phyloP scores from a whole-genome alignment of 768 basidiomycete genomes.

The Dioszegia hungarica region DNA sequence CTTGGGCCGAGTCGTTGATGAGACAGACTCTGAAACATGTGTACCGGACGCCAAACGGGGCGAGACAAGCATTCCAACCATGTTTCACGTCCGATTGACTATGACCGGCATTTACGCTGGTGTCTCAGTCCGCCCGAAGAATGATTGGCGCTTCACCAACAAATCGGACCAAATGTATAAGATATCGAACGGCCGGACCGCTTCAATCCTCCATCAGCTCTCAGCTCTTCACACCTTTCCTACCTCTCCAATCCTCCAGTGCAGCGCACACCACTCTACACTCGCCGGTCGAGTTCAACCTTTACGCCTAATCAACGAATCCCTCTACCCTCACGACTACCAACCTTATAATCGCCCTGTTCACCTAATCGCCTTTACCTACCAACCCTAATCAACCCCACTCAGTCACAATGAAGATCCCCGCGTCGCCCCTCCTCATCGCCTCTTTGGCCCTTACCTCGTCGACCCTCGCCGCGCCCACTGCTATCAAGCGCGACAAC shows the following conservation, averaged over 20 bases:
- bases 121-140: background rate
- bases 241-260: background rate
- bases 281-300: conserved; percentile 9
- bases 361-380: background rate
- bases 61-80: background rate
- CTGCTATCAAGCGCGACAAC: background rate
- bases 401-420: conserved; percentile 28
- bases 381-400: background rate
- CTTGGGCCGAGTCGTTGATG: too few species aligned
- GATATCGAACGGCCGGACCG: background rate
- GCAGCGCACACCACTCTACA: conserved; percentile 5
- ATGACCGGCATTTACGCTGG: background rate
- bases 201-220: conserved; percentile 1
- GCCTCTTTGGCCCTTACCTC: conserved; percentile 22
- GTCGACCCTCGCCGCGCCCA: conserved; percentile 25
- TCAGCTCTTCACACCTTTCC: conserved; percentile 5
- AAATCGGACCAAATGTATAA: background rate
- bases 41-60: background rate
- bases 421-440: conserved; percentile 30
- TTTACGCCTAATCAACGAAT: conserved; percentile 9
- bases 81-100: background rate
- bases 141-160: background rate
- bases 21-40: background rate
- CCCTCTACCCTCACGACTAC: background rate
- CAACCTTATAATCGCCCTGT: conserved; percentile 6